These are phyloP conservation scores for Mycena amicta DNA, from an alignment of 768 basidiomycete species.

Conservation along the genomic window DNA sequence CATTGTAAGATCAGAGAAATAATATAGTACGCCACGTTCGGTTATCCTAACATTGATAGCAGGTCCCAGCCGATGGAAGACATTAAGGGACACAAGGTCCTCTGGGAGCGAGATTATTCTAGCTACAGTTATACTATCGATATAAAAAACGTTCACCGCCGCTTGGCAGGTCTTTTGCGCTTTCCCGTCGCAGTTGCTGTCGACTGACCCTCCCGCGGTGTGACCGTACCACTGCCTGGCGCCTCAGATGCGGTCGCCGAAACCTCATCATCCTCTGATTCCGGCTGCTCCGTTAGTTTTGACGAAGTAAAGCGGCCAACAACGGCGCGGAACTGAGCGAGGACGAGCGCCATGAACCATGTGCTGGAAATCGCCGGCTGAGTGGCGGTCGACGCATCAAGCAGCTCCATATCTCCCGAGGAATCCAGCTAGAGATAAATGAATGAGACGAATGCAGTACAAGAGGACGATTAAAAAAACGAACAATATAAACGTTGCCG, in stretches of 20 bases:
- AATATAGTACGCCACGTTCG: no score
- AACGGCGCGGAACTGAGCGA: slow-evolving; percentile 32
- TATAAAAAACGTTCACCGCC: slow-evolving; percentile 32
- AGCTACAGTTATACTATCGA: slow-evolving; percentile 4
- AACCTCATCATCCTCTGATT: slow-evolving; percentile 40
- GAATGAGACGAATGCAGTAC: background rate
- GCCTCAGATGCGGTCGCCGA: slow-evolving; percentile 49
- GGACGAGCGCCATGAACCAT: slow-evolving; percentile 65
- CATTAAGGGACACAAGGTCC: no score
- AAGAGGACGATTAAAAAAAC: slow-evolving; percentile 29
- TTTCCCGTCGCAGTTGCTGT: slow-evolving; percentile 62
- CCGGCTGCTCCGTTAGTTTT: slow-evolving; percentile 25
- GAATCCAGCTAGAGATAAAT: slow-evolving; percentile 54
- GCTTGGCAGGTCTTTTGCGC: slow-evolving; percentile 60
- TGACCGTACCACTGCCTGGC: slow-evolving; percentile 43
- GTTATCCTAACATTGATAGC: no score
- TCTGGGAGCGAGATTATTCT: background rate
- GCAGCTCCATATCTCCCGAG: slow-evolving; percentile 55
- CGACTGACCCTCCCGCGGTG: slow-evolving; percentile 39
- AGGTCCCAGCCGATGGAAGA: no score
- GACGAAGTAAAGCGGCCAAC: slow-evolving; percentile 24
- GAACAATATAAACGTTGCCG: slow-evolving; percentile 72
- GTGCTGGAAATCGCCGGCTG: slow-evolving; percentile 63
- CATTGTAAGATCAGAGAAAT: no score
- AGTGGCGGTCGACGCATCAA: slow-evolving; percentile 61